Conservation (phyloP, 768 basidiomycete species). For the Nidularia pulvinata region DNA sequence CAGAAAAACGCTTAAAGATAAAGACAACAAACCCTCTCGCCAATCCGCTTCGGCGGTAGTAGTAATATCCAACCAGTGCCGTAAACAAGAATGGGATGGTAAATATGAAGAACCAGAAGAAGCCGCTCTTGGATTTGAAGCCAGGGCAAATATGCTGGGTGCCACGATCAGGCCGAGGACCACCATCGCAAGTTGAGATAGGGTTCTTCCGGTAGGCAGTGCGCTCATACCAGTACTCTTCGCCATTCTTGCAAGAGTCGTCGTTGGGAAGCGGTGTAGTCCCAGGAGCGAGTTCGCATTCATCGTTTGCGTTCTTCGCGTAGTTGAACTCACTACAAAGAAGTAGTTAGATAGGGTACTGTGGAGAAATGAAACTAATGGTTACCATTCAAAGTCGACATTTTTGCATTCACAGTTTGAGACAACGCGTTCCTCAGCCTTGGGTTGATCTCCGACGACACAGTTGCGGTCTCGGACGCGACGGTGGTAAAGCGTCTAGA, state of each 20-base stretch:
- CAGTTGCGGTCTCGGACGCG: conserved; percentile 80
- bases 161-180: conserved; percentile 78
- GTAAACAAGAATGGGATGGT: conserved; percentile 79
- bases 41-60: conserved; percentile 72
- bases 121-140: conserved; percentile 62
- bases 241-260: conserved; percentile 56
- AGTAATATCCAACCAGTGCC: conserved; percentile 78
- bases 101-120: conserved; percentile 87
- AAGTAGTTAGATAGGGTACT: neutral
- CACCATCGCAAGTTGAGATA: conserved; percentile 85
- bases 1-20: conserved; percentile 1
- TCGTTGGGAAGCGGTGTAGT: conserved; percentile 64
- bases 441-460: conserved; percentile 73
- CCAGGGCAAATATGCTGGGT: conserved; percentile 79
- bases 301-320: conserved; percentile 60
- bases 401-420: conserved; percentile 71
- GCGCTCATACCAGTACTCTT: conserved; percentile 91
- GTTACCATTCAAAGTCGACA: conserved; percentile 94
- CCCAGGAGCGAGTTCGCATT: conserved; percentile 80
- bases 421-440: conserved; percentile 49
- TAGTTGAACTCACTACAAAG: conserved; percentile 88
- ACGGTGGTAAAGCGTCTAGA: conserved; percentile 89
- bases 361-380: neutral
- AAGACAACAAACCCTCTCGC: conserved; percentile 64
- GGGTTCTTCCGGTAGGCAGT: conserved; percentile 92